Base-by-base conservation (phyloP, 2,329 filamentous ascomycete genomes). In the Aspergillus costaricaensis region DNA sequence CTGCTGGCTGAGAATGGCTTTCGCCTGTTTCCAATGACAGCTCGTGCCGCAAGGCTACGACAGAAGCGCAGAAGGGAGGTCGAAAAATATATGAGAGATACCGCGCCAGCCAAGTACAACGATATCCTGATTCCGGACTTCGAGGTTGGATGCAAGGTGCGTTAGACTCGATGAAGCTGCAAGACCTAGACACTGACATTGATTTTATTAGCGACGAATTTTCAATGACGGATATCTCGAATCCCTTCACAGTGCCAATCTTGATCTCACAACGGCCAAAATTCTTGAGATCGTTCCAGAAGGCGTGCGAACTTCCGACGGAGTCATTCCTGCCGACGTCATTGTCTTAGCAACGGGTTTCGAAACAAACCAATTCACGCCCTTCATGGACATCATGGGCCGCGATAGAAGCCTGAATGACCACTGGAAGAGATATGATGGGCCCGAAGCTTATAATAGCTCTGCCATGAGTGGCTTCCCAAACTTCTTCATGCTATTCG, bases 371-470 rank as follows among this genome's bases (percentile, higher is more conserved):
- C 61, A 64, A 39, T 71, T 68, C 30, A 32, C 67, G 2, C 63
- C 67, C 1, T 67, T 65, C 19, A 71, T 67, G 55, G 60, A 72
- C 21, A 57, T 75, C 8, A 17, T 62, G 10, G 71, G 72, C 10
- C 66, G 67, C 17, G 56, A 68, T 51, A 67, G 69, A n/a, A 65
- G 36, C 19, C 47, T 74, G 44, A 21, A 53, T 6, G 55, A 73
- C 12, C 65, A 70, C 43, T 74, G 71, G 70, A 17, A 56, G 5
- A 52, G 65, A 36, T 80, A 83, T 56, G 85, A 82, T 6, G 87
- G 86, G 0, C 76, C 84, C 0, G 82, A 82, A 52, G 87, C 86
- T 0, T 90, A 89, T 67, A 83, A 86, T 60, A 82, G 81, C 41
- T 82, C 81, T 0, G 80, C 79, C 1, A 71, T 88, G 67, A 83